phyloP scores from a whole-genome alignment of 2,329 filamentous ascomycete species.

The Botrytis deweyae region DNA sequence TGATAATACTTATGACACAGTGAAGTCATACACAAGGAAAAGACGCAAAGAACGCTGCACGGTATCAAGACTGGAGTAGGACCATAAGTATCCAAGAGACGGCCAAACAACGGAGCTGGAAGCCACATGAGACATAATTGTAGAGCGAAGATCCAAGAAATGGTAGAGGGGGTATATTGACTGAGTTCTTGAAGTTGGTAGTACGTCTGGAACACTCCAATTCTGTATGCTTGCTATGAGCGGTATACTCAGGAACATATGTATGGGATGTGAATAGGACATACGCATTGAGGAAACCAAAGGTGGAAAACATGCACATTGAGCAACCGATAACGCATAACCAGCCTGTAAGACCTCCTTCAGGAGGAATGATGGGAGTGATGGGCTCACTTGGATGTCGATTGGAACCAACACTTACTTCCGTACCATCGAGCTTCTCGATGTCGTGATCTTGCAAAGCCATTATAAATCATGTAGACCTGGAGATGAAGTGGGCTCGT shows the following conservation, averaged over 20 bases:
- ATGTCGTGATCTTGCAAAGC: not conserved
- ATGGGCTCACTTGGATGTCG: too few relatives aligned
- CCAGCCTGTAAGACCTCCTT: not conserved
- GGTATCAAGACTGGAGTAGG: constrained; percentile 53
- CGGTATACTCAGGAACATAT: too few relatives aligned
- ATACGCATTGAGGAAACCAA: constrained; percentile 17
- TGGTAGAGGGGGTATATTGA: constrained; percentile 11
- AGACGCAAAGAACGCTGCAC: constrained; percentile 56
- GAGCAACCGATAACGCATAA: not conserved
- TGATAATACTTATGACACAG: constrained; percentile 56
- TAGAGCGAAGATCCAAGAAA: constrained; percentile 20
- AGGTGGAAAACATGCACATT: constrained; percentile 8
- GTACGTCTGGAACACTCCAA: constrained; percentile 22
- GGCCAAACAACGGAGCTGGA: constrained; percentile 60
- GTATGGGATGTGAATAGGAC: not conserved
- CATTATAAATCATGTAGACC: not conserved
- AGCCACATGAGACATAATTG: constrained; percentile 23
- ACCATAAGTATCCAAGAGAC: constrained; percentile 61
- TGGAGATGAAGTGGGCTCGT: too few relatives aligned
- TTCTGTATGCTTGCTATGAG: not conserved
- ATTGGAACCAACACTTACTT: not conserved
- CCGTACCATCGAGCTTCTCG: not conserved
- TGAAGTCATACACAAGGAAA: constrained; percentile 63
- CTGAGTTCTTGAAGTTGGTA: constrained; percentile 14
- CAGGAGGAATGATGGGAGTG: not conserved